Base-by-base conservation (phyloP, 2,329 filamentous ascomycete species). In the Waltergamsia citrina region DNA sequence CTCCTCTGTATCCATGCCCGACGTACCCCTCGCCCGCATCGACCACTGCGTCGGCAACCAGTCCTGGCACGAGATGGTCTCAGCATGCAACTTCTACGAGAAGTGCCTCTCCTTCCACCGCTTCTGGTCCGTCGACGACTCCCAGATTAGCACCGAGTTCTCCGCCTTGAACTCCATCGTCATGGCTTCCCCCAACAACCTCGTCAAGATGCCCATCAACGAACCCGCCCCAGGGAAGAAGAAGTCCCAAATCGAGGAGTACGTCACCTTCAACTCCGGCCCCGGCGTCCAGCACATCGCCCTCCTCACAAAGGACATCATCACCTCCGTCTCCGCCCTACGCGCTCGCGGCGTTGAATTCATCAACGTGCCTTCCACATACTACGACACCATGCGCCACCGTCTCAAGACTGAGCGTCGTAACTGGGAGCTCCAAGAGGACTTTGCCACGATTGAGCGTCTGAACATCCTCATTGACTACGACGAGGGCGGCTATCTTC, bases 41-140 rank as follows among this genome's bases (percentile, higher is more conserved):
- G 90, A 96, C 63, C 90, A 96, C 69, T 95, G 90, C 59, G 90
- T 96, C 47, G 90, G 90, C 44, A 95, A 96, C 67, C 88, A 95
- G 66, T 82, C 86, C 59, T 95, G 90, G 90, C 71, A 87, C 58
- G 80, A 88, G 57, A 94, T 96, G 76, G 65, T 67, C 39, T 66
- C 66, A 10, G 74, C 74, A 23, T 78, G 73, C 52, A 67, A 61
- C 37, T 78, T 84, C 59, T 96, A 95, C 65, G 88, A 95, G 64
- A 75, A 79, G 42, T 84, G 81, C 41, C 81, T 95, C 19, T 82
- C 81, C 35, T 95, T 95, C 74, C 87, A 94, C 66, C 85, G 88
- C 45, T 95, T 95, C 78, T 95, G 90, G 90, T 86, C 80, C 35
- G 88, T 95, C 38, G 90, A 95, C 57, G 90, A 95, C 67, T 82